These are phyloP conservation scores for Exophiala mesophila DNA, from an alignment of 2,329 filamentous ascomycete species.

Conservation along the genomic window DNA sequence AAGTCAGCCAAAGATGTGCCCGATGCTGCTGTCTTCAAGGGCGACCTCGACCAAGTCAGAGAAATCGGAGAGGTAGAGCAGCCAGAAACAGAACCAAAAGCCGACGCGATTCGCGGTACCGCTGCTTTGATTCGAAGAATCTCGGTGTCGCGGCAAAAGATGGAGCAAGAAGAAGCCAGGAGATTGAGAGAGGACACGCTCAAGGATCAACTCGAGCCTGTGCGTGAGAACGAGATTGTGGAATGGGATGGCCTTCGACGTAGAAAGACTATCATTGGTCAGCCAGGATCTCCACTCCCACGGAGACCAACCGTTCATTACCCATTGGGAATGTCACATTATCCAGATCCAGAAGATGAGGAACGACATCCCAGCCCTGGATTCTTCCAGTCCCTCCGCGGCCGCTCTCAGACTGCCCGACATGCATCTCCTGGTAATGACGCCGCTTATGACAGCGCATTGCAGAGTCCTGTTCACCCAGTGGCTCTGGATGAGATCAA, in stretches of 20 bases:
- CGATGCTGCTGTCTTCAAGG: slow-evolving; percentile 84
- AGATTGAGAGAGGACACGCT: slow-evolving; percentile 74
- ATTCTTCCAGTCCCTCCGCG: slow-evolving; percentile 37
- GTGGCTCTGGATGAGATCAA: slow-evolving; percentile 60
- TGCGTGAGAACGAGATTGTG: slow-evolving; percentile 72
- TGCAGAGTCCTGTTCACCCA: slow-evolving; percentile 56
- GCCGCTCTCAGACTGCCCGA: slow-evolving; percentile 34
- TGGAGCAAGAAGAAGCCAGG: slow-evolving; percentile 73
- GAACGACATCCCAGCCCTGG: slow-evolving; percentile 26
- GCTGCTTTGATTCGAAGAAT: slow-evolving; percentile 82
- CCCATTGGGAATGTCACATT: slow-evolving; percentile 80
- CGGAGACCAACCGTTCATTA: slow-evolving; percentile 57
- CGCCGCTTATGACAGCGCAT: slow-evolving; percentile 34
- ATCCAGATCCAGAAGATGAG: slow-evolving; percentile 52
- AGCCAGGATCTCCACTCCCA: slow-evolving; percentile 40
- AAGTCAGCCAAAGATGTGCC: slow-evolving; percentile 98
- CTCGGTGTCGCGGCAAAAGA: slow-evolving; percentile 68
- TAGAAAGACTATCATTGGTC: slow-evolving; percentile 55
- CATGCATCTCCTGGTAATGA: slow-evolving; percentile 31
- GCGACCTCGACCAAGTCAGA: slow-evolving; percentile 89
- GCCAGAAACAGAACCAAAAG: slow-evolving; percentile 92
- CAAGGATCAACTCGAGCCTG: slow-evolving; percentile 64
- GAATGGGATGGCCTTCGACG: slow-evolving; percentile 91
- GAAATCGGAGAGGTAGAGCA: slow-evolving; percentile 94
- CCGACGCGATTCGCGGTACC: slow-evolving; percentile 87